Conservation (phyloP, 169 alveolate species). For the Ichthyophthirius multifiliis region DNA sequence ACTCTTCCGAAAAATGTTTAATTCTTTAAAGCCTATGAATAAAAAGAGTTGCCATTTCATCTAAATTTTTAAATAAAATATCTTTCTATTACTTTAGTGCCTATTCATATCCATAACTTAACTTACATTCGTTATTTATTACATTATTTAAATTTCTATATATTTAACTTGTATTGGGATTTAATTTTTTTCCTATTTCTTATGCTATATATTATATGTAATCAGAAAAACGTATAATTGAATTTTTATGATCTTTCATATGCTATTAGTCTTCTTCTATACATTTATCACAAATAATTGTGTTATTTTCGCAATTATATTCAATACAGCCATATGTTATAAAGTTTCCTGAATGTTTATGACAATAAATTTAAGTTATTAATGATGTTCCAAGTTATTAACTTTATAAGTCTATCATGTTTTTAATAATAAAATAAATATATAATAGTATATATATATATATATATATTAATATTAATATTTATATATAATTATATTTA, state of each 20-base stretch:
- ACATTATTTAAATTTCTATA: slow-evolving; percentile 13
- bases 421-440: no score
- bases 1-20: slow-evolving; percentile 6
- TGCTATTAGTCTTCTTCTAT: slow-evolving; percentile 2
- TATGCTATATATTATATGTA: slow-evolving; percentile 13
- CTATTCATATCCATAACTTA: neutral
- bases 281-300: slow-evolving; percentile 23
- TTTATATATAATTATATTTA: no score
- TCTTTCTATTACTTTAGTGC: neutral
- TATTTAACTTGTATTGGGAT: slow-evolving; percentile 1
- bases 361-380: no score
- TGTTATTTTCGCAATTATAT: slow-evolving; percentile 6
- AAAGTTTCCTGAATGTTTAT: neutral
- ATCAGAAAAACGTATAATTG: slow-evolving; percentile 13
- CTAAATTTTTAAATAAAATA: slow-evolving; percentile 12
- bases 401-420: no score
- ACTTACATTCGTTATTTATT: slow-evolving; percentile 8
- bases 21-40: neutral
- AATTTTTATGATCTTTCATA: slow-evolving; percentile 1
- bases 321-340: slow-evolving; percentile 2
- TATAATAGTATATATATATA: no score
- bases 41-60: slow-evolving; percentile 2
- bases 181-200: slow-evolving; percentile 8
- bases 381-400: no score
- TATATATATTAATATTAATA: no score